phyloP scores from a whole-genome alignment of 768 basidiomycete genomes.

The Hydnomerulius pinastri region DNA sequence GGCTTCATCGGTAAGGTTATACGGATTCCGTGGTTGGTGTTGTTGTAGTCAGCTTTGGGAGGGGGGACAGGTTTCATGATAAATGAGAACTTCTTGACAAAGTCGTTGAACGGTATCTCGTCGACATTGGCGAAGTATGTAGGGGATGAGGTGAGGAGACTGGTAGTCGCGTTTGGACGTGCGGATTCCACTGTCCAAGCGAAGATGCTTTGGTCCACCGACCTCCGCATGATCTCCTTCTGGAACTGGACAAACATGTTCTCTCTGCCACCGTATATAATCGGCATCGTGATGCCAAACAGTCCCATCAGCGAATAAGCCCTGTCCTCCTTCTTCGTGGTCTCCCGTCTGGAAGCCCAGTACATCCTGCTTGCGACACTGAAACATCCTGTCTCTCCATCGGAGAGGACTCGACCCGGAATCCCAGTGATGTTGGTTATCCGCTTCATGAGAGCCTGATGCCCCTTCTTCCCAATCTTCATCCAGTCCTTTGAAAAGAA shows the following conservation, averaged over 20 bases:
- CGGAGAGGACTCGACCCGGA: background rate
- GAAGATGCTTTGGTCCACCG: conserved; percentile 2
- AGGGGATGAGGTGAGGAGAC: conserved; percentile 4
- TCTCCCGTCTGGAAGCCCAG: background rate
- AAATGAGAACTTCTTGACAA: background rate
- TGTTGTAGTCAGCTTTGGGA: background rate
- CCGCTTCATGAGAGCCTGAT: background rate
- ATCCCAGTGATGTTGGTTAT: conserved; percentile 1
- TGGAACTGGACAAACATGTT: conserved; percentile 2
- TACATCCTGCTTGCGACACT: conserved; percentile 2
- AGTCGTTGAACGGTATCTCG: background rate
- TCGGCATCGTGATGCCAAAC: conserved; percentile 1
- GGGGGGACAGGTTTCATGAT: background rate
- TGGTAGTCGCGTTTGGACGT: background rate
- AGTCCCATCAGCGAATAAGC: conserved; percentile 8
- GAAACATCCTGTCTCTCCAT: background rate
- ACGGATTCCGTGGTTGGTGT: conserved; percentile 1
- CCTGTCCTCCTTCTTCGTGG: conserved; percentile 2
- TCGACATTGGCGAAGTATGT: background rate
- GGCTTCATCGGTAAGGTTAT: conserved; percentile 2
- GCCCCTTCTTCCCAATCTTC: background rate
- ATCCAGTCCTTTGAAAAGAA: conserved; percentile 15
- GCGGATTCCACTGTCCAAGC: background rate
- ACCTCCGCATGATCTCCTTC: conserved; percentile 2
- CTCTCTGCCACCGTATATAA: conserved; percentile 1